These are phyloP conservation scores for Juglanconis sp. DNA, from an alignment of 2,329 filamentous ascomycete genomes.

Conservation along the genomic window DNA sequence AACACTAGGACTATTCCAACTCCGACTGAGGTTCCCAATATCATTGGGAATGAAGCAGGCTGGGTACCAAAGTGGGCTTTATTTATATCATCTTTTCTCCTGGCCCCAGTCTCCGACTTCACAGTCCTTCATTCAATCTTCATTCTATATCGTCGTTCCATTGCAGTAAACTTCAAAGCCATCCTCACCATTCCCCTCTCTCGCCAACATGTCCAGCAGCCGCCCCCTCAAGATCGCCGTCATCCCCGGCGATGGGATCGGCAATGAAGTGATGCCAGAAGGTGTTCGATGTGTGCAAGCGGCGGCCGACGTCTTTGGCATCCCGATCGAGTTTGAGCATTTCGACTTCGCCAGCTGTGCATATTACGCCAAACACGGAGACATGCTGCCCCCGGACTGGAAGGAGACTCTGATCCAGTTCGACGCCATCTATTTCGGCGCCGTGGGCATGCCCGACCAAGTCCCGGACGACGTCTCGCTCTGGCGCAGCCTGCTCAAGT, in stretches of 20 bases:
- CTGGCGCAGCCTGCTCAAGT: conserved; percentile 65
- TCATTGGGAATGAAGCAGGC: neutral
- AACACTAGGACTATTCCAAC: neutral
- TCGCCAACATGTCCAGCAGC: neutral
- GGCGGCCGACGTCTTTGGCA: conserved; percentile 42
- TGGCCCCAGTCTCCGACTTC: too few species aligned
- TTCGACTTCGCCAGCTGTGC: conserved; percentile 66
- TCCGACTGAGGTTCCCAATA: neutral
- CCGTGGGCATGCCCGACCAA: conserved; percentile 52
- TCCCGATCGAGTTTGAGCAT: conserved; percentile 56
- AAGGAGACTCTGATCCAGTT: conserved; percentile 54
- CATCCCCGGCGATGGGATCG: conserved; percentile 69
- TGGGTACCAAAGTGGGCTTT: too few species aligned
- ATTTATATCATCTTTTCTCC: too few species aligned
- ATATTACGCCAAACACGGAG: conserved; percentile 47
- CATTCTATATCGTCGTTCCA: too few species aligned
- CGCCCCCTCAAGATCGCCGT: conserved; percentile 45
- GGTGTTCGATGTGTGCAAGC: conserved; percentile 59
- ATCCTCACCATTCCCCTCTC: neutral
- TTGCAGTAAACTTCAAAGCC: too few species aligned
- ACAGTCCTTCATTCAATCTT: too few species aligned
- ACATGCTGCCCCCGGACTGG: conserved; percentile 42
- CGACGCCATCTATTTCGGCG: conserved; percentile 67
- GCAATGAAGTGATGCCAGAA: conserved; percentile 63
- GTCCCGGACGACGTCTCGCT: conserved; percentile 67